phyloP scores from a whole-genome alignment of 768 basidiomycete genomes.

The Mycena metata region DNA sequence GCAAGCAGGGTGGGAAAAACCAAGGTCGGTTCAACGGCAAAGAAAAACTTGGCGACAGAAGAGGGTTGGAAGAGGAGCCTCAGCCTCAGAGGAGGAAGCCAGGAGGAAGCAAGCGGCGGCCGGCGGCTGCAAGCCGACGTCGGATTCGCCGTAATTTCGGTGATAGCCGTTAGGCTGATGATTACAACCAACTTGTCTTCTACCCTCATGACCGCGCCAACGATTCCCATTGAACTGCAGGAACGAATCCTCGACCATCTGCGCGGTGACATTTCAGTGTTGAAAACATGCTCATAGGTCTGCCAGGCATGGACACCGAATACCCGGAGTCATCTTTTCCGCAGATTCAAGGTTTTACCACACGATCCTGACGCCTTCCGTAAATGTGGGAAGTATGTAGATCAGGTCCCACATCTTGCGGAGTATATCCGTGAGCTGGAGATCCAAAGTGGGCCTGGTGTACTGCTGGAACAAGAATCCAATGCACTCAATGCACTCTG shows the following conservation, averaged over 20 bases:
- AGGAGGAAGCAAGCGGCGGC: no score
- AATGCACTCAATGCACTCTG: constrained; percentile 20
- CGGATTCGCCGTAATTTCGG: no score
- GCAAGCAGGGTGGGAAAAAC: no score
- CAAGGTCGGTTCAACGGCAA: no score
- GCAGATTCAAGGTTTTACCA: neutral
- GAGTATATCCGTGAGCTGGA: constrained; percentile 25
- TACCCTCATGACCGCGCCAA: neutral
- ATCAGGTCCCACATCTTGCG: constrained; percentile 15
- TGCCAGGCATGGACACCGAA: constrained; percentile 24
- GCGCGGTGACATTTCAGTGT: neutral
- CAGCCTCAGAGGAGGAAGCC: no score
- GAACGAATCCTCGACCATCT: constrained; percentile 21
- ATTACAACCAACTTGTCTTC: neutral
- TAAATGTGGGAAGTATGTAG: constrained; percentile 2
- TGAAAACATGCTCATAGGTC: constrained; percentile 24
- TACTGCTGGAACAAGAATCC: constrained; percentile 1
- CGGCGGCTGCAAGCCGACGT: no score
- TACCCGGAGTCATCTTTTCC: constrained; percentile 19
- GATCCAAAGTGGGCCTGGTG: neutral
- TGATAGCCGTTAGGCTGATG: no score
- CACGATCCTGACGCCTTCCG: no score
- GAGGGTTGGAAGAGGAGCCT: no score
- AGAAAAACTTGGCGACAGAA: no score
- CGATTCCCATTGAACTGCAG: constrained; percentile 24